A percentile compares a stretch with the other conserved stretches of the same genome.
Conservation (phyloP, 495 filamentous ascomycete species). For the Amphirosellinia nigrospora region DNA sequence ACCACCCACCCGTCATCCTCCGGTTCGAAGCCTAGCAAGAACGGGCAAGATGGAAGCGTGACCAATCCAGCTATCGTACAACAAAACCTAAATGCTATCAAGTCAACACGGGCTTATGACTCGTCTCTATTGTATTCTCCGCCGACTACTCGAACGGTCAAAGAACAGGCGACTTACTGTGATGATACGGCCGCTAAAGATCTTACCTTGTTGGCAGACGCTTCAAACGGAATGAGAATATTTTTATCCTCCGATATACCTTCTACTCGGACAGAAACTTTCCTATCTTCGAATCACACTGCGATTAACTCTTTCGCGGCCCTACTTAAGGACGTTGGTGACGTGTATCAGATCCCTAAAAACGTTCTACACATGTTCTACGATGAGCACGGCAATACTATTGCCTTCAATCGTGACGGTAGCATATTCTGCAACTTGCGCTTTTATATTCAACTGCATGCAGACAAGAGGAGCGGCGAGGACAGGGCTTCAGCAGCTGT, state of each 20-base stretch:
- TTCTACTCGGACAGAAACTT: conserved; percentile 52
- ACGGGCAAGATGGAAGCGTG: conserved; percentile 49
- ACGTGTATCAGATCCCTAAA: conserved; percentile 68
- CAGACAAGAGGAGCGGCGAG: conserved; percentile 44
- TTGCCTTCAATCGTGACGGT: conserved; percentile 89
- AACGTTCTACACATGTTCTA: conserved; percentile 83
- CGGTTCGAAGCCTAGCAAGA: conserved; percentile 29
- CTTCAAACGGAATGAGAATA: conserved; percentile 72
- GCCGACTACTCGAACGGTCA: conserved; percentile 74
- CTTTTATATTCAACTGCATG: conserved; percentile 83
- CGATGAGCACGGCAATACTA: conserved; percentile 76
- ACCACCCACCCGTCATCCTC: conserved; percentile 31
- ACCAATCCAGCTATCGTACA: conserved; percentile 62
- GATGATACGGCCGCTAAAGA: conserved; percentile 82
- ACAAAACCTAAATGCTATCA: conserved; percentile 79
- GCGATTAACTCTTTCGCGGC: conserved; percentile 73
- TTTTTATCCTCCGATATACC: conserved; percentile 66
- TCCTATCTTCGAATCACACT: conserved; percentile 65
- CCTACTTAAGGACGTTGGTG: conserved; percentile 71
- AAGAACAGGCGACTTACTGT: conserved; percentile 88
- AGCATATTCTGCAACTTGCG: conserved; percentile 92
- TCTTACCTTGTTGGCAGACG: conserved; percentile 73
- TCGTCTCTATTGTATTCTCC: conserved; percentile 71
- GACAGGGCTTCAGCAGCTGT: conserved; percentile 69
- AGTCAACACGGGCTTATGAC: conserved; percentile 79